Conservation (phyloP, 23 red algal genomes). For the Gracilaria caudata region DNA sequence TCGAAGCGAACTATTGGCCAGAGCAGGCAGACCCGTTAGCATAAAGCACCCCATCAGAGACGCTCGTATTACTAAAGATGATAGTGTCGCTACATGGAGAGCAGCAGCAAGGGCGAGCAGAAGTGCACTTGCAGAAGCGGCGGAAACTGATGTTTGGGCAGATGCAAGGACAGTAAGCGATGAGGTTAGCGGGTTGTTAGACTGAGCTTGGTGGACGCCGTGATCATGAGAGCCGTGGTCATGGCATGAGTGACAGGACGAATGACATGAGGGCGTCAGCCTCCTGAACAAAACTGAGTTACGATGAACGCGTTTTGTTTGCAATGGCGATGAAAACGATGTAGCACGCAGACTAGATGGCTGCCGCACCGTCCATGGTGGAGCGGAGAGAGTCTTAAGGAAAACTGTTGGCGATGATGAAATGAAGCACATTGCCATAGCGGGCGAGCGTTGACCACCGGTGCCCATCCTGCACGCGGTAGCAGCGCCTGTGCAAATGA, state of each 20-base stretch:
- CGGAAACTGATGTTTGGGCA: slow-evolving; percentile 9
- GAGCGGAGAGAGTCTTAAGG: neutral
- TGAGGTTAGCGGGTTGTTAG: slow-evolving; percentile 13
- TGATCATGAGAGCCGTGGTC: neutral
- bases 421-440: slow-evolving; percentile 13
- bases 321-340: neutral
- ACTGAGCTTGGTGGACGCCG: neutral
- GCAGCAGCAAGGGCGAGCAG: slow-evolving; percentile 20
- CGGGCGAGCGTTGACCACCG: neutral
- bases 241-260: slow-evolving; percentile 26
- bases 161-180: slow-evolving; percentile 13
- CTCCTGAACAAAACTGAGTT: neutral
- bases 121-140: slow-evolving; percentile 4
- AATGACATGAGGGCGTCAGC: slow-evolving; percentile 29
- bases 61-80: slow-evolving; percentile 1
- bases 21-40: slow-evolving; percentile 49
- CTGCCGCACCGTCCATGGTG: neutral
- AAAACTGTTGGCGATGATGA: neutral
- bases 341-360: neutral
- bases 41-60: slow-evolving; percentile 11
- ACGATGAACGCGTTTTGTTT: neutral
- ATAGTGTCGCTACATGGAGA: slow-evolving; percentile 17
- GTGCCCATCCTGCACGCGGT: no score
- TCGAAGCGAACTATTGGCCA: slow-evolving; percentile 18
- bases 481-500: no score